phyloP scores from a whole-genome alignment of 768 basidiomycete species.

The Naganishia vishniacii region DNA sequence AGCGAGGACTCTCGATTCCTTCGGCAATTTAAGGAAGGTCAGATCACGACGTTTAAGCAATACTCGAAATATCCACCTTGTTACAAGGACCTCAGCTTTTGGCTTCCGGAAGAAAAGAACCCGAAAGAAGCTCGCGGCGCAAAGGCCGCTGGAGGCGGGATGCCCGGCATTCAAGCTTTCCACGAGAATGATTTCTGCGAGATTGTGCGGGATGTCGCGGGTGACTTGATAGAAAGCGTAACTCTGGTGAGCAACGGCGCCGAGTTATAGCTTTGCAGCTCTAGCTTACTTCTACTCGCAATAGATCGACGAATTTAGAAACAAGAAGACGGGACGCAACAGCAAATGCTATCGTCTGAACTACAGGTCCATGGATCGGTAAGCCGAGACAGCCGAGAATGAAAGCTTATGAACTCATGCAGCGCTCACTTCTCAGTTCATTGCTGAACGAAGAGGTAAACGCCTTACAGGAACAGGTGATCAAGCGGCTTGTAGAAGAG shows the following conservation, averaged over 20 bases:
- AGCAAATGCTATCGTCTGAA: slow-evolving; percentile 86
- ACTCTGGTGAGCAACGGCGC: slow-evolving; percentile 58
- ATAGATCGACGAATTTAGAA: slow-evolving; percentile 83
- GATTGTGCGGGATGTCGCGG: slow-evolving; percentile 82
- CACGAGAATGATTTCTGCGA: slow-evolving; percentile 99
- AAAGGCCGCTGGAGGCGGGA: slow-evolving; percentile 31
- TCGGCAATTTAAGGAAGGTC: slow-evolving; percentile 68
- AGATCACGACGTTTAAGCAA: slow-evolving; percentile 75
- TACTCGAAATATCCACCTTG: slow-evolving; percentile 90
- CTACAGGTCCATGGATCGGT: slow-evolving; percentile 96
- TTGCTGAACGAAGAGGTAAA: slow-evolving; percentile 86
- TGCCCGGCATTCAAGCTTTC: slow-evolving; percentile 46
- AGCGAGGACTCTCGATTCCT: slow-evolving; percentile 79
- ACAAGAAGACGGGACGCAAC: slow-evolving; percentile 74
- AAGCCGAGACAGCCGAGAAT: too few species aligned
- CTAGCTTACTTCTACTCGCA: too few species aligned
- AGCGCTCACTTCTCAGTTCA: slow-evolving; percentile 60
- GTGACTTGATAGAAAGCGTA: slow-evolving; percentile 87
- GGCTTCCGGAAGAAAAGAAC: slow-evolving; percentile 55
- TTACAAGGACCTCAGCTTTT: slow-evolving; percentile 93
- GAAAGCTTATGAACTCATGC: too few species aligned
- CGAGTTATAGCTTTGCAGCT: too few species aligned
- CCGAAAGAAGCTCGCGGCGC: slow-evolving; percentile 34
- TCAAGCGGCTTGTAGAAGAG: slow-evolving; percentile 40
- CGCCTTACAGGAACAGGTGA: slow-evolving; percentile 58